Base-by-base conservation (phyloP, 768 basidiomycete species). In the Tremella fuciformis region DNA sequence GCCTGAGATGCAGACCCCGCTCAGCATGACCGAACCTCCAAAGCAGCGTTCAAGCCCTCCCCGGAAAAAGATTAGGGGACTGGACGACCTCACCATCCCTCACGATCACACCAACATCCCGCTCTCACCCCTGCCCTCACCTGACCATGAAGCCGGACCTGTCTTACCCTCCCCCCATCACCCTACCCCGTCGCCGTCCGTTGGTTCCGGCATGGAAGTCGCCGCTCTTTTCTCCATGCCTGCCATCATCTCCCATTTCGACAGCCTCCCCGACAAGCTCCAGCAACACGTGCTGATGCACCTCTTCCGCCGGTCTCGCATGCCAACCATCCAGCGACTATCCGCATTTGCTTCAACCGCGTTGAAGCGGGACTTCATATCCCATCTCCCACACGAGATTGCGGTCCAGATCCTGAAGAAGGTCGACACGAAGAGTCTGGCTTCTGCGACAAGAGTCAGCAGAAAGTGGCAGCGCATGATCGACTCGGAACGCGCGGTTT, bases 251-350 rank as follows among this genome's bases (percentile, higher is more conserved):
- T 77, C 83, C 7, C 88, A 92, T 64, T 98, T 92, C 78, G 84
- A 85, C 25, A 81, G 77, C 54, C 82, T 98, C 22, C 91, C 93
- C 0, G 81, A 87, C 9, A 82, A 84, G 8, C 80, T 97, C 13
- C 94, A 98, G 79, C 91, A 91, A 3, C 92, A 97, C 76, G 85
- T 96, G 69, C 84, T 98, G 55, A 85, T 97, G 67, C 91, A 91
- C 22, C 84, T 98, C 58, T 81, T 99, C 29, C 87, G 91, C 59
- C 90, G 93, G 68, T 91, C 92, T 3, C 86, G 92, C 2, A 83
- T 94, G 18, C 86, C 91, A 3, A 94, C 97, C 38, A 82, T 99
- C 24, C 88, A 94, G 52, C 88, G 88, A 0, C 78, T 98, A 15
- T 87, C 93, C 70, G 86, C 87, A 37, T 88, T 98, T 67, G 81